Evolutionary conservation across 495 filamentous ascomycete species (phyloP), one percentile per base, ranked within the genome.

Genomic region (Coniosporium apollinis): DNA sequence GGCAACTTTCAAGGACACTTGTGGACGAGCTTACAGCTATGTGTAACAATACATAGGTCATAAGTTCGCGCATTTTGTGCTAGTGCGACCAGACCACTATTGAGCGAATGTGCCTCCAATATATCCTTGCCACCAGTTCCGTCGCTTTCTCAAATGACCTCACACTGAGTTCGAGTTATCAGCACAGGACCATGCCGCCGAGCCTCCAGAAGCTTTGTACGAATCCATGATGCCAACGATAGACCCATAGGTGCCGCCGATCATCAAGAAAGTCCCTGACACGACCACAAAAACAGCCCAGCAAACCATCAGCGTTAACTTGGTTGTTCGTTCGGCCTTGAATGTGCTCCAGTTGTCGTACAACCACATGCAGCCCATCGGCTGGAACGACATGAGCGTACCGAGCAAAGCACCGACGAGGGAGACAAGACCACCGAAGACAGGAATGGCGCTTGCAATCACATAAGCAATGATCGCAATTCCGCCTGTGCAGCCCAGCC

Each of bases 281-380:
- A 1, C 25, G 25, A 38, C 31, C 13, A 38, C 29, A 19, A 38
- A 38, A n/a, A 38, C 19, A 38, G 25, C 20, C 36, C 36, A 38
- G 36, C 26, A 24, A n/a, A 38, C 36, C 36, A 38, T 38, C 9
- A 8, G 9, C 16, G 9, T 20, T 15, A 5, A 34, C 14, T 6
- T 10, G 9, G 9, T 21, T 18, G 18, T 21, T 26, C 24, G 19
- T 22, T 19, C 26, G 20, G 47, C 4, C 34, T 38, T 16, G n/a
- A n/a, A n/a, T n/a, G n/a, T n/a, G n/a, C n/a, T 61, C 55, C 59
- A 62, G 30, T 61, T 59, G 38, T 64, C 61, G 33, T 60, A 59
- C 17, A 62, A 40, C 61, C 61, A 64, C 57, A 64, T 59, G 28
- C 57, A 53, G 0, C 46, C 61, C 58, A 61, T 61, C 4, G 59